Evolutionary conservation across 2,329 filamentous ascomycete genomes (phyloP), one percentile per base, ranked within the genome.

Genomic region (Fusarium coicis): DNA sequence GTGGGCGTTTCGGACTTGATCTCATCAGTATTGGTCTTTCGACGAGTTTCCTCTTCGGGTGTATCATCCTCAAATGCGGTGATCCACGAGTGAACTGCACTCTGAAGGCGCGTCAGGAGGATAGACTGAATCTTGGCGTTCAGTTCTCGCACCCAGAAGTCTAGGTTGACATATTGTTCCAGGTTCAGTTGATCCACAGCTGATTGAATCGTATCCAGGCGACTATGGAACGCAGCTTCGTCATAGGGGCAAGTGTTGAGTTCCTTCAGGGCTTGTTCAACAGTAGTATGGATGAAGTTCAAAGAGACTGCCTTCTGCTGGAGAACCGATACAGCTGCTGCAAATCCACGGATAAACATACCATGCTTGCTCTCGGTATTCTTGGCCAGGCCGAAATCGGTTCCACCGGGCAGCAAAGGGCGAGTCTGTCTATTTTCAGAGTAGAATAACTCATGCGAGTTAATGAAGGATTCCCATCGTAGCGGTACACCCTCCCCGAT

Each of bases 381-480:
- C 74, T 89, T 88, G 64, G 87, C 74, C 18, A 84, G 75, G 9
- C 82, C 80, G 61, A 85, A 85, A 54, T 85, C 84, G 15, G 79
- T 78, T 23, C 79, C 81, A 9, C 80, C 78, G 6, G 83, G 79
- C 12, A 84, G 74, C 14, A 85, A 66, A 78, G 76, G 89, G 83
- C 68, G 88, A 76, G 71, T 88, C 56, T 84, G 82, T 64, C 83
- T 78, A 58, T 82, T 81, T 55, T 84, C 83, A 82, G 78, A 93
- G 88, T 79, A 92, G 84, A 79, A 95, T 37, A 98, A 87, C 80
- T 99, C 96, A 81, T 98, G 98, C 4, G 95, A 95, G 81, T 98
- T 96, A 59, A 99, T 94, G 77, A 99, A 98, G 0, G 96, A 97
- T 79, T 99, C 96, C 96, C 96, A 99, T 77, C 95, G 92, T 34